Percentiles rank a stretch among this genome's conserved stretches.
Evolutionary conservation across 2,329 filamentous ascomycete genomes (phyloP).

Genomic region (Colletotrichum horii): DNA sequence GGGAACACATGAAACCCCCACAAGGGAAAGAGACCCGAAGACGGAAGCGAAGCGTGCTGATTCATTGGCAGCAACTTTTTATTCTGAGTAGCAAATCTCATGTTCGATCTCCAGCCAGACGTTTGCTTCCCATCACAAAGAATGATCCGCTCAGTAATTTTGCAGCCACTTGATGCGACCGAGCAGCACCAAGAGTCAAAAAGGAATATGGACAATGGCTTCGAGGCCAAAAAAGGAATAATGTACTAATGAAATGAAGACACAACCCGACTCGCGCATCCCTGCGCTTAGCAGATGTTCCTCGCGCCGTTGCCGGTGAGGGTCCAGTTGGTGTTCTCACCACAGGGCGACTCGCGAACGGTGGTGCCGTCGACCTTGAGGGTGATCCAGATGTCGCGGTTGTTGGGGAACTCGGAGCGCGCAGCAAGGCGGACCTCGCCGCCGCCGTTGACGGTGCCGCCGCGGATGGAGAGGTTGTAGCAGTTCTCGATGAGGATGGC

Average conservation of each 20-base stretch:
- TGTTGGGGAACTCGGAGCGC: slow-evolving; percentile 59
- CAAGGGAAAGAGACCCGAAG: background rate
- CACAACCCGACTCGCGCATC: background rate
- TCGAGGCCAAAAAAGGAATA: background rate
- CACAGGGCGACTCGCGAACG: slow-evolving; percentile 60
- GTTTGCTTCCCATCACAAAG: background rate
- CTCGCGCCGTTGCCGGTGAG: slow-evolving; percentile 49
- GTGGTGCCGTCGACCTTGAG: slow-evolving; percentile 52
- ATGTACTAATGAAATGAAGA: background rate
- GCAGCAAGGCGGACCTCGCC: slow-evolving; percentile 61
- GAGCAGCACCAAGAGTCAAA: background rate
- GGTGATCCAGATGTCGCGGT: slow-evolving; percentile 53
- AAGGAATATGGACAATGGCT: background rate
- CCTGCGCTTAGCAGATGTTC: slow-evolving; percentile 42
- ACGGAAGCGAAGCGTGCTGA: background rate
- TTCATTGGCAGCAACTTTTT: background rate
- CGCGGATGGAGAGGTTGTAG: slow-evolving; percentile 56
- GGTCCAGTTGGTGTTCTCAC: slow-evolving; percentile 54
- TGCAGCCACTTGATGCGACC: background rate
- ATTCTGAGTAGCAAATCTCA: background rate
- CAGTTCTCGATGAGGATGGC: slow-evolving; percentile 65
- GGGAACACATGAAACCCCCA: background rate
- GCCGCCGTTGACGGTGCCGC: slow-evolving; percentile 57
- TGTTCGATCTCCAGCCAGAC: background rate
- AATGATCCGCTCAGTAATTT: background rate